Base-by-base conservation (phyloP, 768 basidiomycete species). In the Mycena amicta region DNA sequence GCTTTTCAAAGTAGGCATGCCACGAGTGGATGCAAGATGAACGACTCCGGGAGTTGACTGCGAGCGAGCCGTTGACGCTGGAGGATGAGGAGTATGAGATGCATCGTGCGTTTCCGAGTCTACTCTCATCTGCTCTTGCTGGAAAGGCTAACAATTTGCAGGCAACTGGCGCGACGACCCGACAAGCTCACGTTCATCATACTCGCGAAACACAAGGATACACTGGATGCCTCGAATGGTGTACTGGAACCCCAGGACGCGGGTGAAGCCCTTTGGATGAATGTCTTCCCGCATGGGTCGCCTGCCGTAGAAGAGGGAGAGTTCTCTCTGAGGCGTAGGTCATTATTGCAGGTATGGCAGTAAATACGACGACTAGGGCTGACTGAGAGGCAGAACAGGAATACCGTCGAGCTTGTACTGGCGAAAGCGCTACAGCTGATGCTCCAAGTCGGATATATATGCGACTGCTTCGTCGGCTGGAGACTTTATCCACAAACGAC, bases 101-200 rank as follows among this genome's bases (percentile, higher is more conserved):
- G 47, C 47, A 49, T 5, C 47, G 47, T 49, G 26, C 13, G 47
- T 15, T 28, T 5, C 23, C 27, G 33, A 37, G 47, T 23, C 25
- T 28, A 8, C 26, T 25, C 26, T 25, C 5, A 5, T 26, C 22
- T 8, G 6, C 25, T 46, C 28, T 45, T n/a, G 6, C n/a, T 47
- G 52, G 28, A 46, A 11, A 6, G 8, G 47, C 6, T 28, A n/a
- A n/a, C n/a, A n/a, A n/a, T n/a, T n/a, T n/a, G n/a, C n/a, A 49
- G 47, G 75, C 50, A 92, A 88, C 71, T 97, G 95, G 95, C 88
- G 87, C 66, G 67, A 80, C 2, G 95, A 98, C 68, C 82, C 87
- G 94, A 97, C 71, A 97, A 96, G 71, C 74, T 96, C 15, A 96
- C 95, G 0, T 96, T 96, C 70, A 96, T 98, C 73, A 75, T 98